Evolutionary conservation across 768 basidiomycete species (phyloP).

Genomic region (Hydnomerulius pinastri): DNA sequence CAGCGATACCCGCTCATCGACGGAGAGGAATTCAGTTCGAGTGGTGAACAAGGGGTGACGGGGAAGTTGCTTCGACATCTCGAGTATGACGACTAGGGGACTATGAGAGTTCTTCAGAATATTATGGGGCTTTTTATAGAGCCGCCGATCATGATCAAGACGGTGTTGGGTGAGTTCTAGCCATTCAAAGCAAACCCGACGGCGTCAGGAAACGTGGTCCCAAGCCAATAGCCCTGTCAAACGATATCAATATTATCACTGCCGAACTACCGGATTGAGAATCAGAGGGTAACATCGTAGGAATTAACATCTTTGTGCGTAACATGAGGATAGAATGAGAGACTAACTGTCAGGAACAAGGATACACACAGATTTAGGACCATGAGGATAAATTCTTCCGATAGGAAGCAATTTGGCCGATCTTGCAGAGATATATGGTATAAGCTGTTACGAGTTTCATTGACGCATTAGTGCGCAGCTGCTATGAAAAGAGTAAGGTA

Average conservation of each 20-base stretch:
- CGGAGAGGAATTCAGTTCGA: constrained; percentile 44
- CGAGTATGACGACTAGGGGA: not conserved
- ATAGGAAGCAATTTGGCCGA: constrained; percentile 15
- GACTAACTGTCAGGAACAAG: constrained; percentile 12
- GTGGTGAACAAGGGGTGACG: constrained; percentile 48
- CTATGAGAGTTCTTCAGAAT: constrained; percentile 46
- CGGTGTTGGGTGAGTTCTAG: constrained; percentile 10
- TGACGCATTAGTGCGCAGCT: not conserved
- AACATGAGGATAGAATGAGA: constrained; percentile 13
- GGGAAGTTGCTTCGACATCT: constrained; percentile 13
- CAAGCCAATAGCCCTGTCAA: constrained; percentile 11
- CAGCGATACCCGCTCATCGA: constrained; percentile 47
- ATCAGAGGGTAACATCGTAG: constrained; percentile 12
- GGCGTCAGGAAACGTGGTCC: constrained; percentile 8
- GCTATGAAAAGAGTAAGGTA: constrained; percentile 10
- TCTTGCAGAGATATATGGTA: constrained; percentile 9
- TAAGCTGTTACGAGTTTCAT: not conserved
- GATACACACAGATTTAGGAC: constrained; percentile 12
- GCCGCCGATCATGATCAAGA: constrained; percentile 15
- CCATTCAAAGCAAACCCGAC: constrained; percentile 12
- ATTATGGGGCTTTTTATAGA: constrained; percentile 19
- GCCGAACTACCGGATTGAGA: constrained; percentile 18
- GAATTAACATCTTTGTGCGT: constrained; percentile 10
- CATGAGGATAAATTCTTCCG: constrained; percentile 9
- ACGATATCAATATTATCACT: constrained; percentile 14